phyloP scores from a whole-genome alignment of 129 eudicot species.

The Flaveria sonorensis region DNA sequence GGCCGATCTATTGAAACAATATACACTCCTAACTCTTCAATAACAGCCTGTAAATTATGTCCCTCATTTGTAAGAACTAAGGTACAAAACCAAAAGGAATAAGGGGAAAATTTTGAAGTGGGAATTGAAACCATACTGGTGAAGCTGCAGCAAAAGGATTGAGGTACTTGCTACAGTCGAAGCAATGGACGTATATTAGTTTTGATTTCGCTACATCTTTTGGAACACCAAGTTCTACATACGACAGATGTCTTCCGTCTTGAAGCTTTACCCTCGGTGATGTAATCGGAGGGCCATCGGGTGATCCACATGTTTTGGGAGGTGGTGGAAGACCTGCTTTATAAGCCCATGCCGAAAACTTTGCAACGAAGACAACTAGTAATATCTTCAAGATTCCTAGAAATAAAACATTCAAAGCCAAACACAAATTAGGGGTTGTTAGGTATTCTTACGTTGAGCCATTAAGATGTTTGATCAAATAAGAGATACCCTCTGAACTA shows the following conservation, averaged over 20 bases:
- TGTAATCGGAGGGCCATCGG: conserved; percentile 66
- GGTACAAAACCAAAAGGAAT: not conserved
- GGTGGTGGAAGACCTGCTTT: conserved; percentile 65
- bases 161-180: conserved; percentile 53
- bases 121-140: conserved; percentile 32
- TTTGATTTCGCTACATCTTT: conserved; percentile 64
- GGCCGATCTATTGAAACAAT: conserved; percentile 69
- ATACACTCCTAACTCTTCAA: conserved; percentile 63
- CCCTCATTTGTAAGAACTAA: not conserved
- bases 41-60: conserved; percentile 44
- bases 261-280: conserved; percentile 64
- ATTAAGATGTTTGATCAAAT: too few species aligned
- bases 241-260: conserved; percentile 80
- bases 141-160: conserved; percentile 50
- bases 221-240: conserved; percentile 63
- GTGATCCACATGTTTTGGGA: conserved; percentile 57
- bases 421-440: too few species aligned
- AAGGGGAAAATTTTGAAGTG: not conserved
- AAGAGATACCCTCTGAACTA: too few species aligned
- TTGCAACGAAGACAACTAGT: conserved; percentile 45
- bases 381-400: not conserved
- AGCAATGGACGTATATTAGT: conserved; percentile 67
- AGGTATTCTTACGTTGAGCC: too few species aligned
- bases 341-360: conserved; percentile 57
- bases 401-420: not conserved